A percentile compares a stretch with the other conserved stretches of the same genome.
Evolutionary conservation across 352 stramenopile species (phyloP).

Genomic region (Pythium pyrilobum): DNA sequence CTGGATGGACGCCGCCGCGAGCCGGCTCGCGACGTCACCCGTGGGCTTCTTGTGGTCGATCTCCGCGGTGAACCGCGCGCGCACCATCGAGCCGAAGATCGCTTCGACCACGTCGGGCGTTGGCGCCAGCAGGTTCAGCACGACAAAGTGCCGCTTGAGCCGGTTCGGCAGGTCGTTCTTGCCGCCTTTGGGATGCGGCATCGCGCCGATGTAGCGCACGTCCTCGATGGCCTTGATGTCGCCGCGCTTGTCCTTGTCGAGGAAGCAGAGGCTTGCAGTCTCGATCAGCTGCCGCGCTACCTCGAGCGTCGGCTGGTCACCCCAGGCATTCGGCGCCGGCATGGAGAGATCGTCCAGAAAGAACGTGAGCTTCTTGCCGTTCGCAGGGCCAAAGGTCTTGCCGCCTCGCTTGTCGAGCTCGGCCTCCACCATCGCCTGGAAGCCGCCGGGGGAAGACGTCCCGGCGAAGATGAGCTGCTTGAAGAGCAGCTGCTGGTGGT

Average conservation of each 20-base stretch:
- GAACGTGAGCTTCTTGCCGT: constrained; percentile 68
- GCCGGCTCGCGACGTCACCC: constrained; percentile 34
- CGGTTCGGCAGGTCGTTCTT: constrained; percentile 87
- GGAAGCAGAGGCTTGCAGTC: constrained; percentile 61
- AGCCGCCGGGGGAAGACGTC: constrained; percentile 66
- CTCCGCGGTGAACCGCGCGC: constrained; percentile 37
- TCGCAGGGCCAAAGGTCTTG: constrained; percentile 70
- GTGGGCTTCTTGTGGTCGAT: constrained; percentile 30
- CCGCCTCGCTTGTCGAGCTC: constrained; percentile 78
- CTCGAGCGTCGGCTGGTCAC: constrained; percentile 73
- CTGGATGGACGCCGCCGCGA: constrained; percentile 50
- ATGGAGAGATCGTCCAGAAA: constrained; percentile 79
- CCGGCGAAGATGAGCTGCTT: constrained; percentile 90
- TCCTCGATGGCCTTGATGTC: constrained; percentile 77
- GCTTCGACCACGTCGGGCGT: constrained; percentile 71
- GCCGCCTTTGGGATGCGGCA: constrained; percentile 48
- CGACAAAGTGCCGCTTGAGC: constrained; percentile 88
- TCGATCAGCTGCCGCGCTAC: constrained; percentile 69
- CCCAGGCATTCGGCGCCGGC: constrained; percentile 65
- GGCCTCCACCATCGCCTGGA: constrained; percentile 69
- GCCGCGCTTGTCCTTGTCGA: constrained; percentile 80
- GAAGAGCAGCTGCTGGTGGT: constrained; percentile 43
- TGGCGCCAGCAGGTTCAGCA: constrained; percentile 78
- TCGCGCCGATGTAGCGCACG: constrained; percentile 56
- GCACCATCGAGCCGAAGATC: constrained; percentile 85